Percentiles rank a stretch among this genome's conserved stretches.
phyloP scores from a whole-genome alignment of 2,329 filamentous ascomycete species.

The Hymenoscyphus scutula region DNA sequence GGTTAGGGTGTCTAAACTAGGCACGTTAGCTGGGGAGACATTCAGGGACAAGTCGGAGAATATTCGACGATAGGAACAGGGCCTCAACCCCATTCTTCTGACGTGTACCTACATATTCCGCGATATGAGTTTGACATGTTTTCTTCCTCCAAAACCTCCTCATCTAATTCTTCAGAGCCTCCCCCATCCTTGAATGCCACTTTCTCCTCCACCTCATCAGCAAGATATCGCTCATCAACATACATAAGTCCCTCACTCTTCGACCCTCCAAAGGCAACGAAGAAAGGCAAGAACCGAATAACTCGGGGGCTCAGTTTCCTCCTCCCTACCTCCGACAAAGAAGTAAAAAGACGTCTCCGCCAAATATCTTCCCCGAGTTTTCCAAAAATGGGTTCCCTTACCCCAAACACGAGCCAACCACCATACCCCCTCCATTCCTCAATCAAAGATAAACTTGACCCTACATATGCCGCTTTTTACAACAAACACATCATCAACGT shows the following conservation, averaged over 20 bases:
- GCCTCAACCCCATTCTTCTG: too few relatives aligned
- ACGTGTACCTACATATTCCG: too few relatives aligned
- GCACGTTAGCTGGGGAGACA: not conserved
- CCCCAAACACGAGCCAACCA: constrained; percentile 22
- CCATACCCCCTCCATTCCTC: constrained; percentile 32
- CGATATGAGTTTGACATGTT: too few relatives aligned
- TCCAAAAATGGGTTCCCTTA: constrained; percentile 24
- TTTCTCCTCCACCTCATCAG: not conserved
- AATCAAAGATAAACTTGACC: constrained; percentile 28
- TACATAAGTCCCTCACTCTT: not conserved
- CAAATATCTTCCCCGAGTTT: not conserved
- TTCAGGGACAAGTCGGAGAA: not conserved
- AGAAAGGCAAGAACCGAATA: not conserved
- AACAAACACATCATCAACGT: constrained; percentile 29
- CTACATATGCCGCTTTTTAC: constrained; percentile 30
- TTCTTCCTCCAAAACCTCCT: not conserved
- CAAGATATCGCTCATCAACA: not conserved
- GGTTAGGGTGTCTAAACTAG: not conserved
- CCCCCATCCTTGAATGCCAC: too few relatives aligned
- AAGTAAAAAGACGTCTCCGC: constrained; percentile 1
- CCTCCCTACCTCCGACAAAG: not conserved
- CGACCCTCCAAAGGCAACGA: not conserved
- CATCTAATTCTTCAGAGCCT: not conserved
- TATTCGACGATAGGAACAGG: too few relatives aligned
- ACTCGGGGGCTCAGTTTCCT: constrained; percentile 1